These are phyloP conservation scores for Calonectria ilicicola DNA, from an alignment of 2,329 filamentous ascomycete genomes.

Conservation along the genomic window DNA sequence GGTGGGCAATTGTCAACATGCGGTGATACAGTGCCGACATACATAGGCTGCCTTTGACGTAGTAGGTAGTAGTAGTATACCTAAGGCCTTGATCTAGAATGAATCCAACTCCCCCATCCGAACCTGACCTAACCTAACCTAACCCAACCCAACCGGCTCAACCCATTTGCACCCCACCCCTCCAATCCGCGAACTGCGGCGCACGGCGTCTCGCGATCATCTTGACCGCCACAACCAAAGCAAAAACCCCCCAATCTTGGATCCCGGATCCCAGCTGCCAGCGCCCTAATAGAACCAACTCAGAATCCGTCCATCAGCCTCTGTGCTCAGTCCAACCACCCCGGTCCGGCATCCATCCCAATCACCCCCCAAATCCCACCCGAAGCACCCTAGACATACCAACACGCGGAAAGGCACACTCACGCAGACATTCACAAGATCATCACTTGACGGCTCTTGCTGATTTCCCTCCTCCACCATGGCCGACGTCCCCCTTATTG, in stretches of 20 bases:
- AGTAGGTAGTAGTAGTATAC: not conserved
- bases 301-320: slow-evolving; percentile 23
- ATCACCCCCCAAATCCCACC: not conserved
- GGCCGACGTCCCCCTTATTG: slow-evolving; percentile 80
- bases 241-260: slow-evolving; percentile 13
- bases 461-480: slow-evolving; percentile 52
- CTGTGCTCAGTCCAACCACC: slow-evolving; percentile 24
- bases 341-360: slow-evolving; percentile 25
- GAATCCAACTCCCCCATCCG: slow-evolving; percentile 8
- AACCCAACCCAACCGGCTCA: slow-evolving; percentile 10
- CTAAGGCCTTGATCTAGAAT: slow-evolving; percentile 18
- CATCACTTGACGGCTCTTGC: slow-evolving; percentile 18
- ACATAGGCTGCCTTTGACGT: not conserved
- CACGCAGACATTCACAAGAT: slow-evolving; percentile 6
- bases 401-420: slow-evolving; percentile 10
- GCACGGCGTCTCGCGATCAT: slow-evolving; percentile 37
- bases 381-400: slow-evolving; percentile 5
- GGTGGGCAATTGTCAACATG: slow-evolving; percentile 10
- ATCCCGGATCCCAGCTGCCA: slow-evolving; percentile 8
- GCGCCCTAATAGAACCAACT: slow-evolving; percentile 10
- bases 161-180: slow-evolving; percentile 13
- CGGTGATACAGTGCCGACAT: slow-evolving; percentile 5
- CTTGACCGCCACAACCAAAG: slow-evolving; percentile 37
- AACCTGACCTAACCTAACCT: slow-evolving; percentile 3
- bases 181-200: slow-evolving; percentile 30